Conservation (phyloP, 225 moss, liverwort and hornwort species). For the Physcomitrellopsis africana region DNA sequence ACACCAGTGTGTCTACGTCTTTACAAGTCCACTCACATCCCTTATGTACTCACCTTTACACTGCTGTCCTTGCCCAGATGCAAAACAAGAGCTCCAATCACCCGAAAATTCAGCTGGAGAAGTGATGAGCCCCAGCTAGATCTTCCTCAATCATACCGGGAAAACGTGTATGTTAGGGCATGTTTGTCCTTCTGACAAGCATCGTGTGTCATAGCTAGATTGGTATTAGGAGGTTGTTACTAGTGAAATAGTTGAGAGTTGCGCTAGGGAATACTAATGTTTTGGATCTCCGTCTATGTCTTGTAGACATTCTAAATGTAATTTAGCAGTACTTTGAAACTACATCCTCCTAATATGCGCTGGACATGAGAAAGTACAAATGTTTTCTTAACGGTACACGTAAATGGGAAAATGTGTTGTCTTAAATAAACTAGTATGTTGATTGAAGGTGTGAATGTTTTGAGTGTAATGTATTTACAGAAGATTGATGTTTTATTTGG, state of each 20-base stretch:
- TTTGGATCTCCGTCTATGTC: constrained; percentile 26
- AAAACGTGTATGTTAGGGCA: neutral
- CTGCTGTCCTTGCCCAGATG: constrained; percentile 31
- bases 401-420: too few relatives aligned
- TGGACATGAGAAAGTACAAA: too few relatives aligned
- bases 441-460: too few relatives aligned
- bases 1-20: neutral
- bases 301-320: constrained; percentile 29
- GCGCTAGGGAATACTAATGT: constrained; percentile 14
- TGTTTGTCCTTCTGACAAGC: constrained; percentile 6
- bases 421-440: too few relatives aligned
- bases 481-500: too few relatives aligned
- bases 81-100: constrained; percentile 25
- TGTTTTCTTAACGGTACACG: too few relatives aligned
- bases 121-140: constrained; percentile 37
- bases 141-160: neutral
- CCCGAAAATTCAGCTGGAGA: constrained; percentile 40
- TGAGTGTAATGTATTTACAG: too few relatives aligned
- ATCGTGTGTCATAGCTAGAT: constrained; percentile 24
- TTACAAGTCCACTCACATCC: too few relatives aligned
- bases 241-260: neutral
- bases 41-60: neutral
- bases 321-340: neutral
- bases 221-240: too few relatives aligned
- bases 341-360: too few relatives aligned